Conservation (phyloP, 192 early-diverging fungal species). For the Podila minutissima region DNA sequence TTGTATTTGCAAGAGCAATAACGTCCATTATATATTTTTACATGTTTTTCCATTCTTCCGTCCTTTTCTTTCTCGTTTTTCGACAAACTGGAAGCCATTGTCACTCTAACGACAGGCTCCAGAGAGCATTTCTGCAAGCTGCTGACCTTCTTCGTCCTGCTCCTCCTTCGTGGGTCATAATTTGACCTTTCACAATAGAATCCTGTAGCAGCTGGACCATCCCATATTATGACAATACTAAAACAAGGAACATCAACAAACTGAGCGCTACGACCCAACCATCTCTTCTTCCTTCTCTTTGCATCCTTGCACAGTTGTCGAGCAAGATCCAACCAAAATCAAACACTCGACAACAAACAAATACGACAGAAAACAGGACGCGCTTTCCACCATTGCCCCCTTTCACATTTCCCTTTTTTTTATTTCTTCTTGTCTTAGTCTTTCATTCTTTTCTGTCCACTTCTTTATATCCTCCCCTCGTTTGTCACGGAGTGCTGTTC, state of each 20-base stretch:
- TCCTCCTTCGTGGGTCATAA: background rate
- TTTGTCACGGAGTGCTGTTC: background rate
- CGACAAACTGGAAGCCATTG: no score
- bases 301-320: background rate
- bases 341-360: no score
- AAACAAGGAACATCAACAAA: background rate
- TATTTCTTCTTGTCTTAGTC: background rate
- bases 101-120: no score
- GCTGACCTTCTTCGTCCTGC: background rate
- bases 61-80: no score
- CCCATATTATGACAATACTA: background rate
- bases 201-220: no score
- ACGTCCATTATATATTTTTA: no score
- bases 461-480: background rate
- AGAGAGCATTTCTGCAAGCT: no score
- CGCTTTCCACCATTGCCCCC: background rate
- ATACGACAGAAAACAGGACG: no score
- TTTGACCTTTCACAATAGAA: conserved; percentile 6
- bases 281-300: background rate
- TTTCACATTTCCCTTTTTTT: conserved; percentile 1
- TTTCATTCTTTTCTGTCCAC: background rate
- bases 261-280: background rate
- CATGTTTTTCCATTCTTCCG: no score
- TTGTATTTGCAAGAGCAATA: no score
- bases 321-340: no score